Evolutionary conservation across 352 stramenopile species (phyloP).

Genomic region (Stramenopiles sp.): DNA sequence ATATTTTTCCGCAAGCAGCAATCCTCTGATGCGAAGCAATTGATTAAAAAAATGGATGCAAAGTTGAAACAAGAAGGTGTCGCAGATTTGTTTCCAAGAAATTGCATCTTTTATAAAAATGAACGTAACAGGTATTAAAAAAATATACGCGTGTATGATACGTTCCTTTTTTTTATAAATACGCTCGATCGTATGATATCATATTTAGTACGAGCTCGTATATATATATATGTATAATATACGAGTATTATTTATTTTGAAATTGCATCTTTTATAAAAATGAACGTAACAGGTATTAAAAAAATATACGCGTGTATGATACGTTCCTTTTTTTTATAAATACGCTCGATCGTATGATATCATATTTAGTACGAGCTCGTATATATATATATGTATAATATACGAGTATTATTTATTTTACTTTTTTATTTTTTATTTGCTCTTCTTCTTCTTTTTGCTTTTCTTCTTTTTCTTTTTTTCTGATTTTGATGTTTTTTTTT

Average conservation of each 20-base stretch:
- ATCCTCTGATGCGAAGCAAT: neutral
- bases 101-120: neutral
- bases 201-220: neutral
- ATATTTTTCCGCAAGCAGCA: neutral
- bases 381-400: neutral
- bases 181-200: too few relatives aligned
- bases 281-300: too few relatives aligned
- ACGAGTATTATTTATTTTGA: neutral
- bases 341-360: too few relatives aligned
- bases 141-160: too few relatives aligned
- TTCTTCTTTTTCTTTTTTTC: constrained; percentile 1
- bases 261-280: neutral
- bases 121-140: too few relatives aligned
- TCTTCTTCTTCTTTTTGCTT: constrained; percentile 1
- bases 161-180: too few relatives aligned
- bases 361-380: neutral
- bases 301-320: too few relatives aligned
- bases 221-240: neutral
- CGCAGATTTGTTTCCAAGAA: neutral
- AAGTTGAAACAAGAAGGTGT: neutral
- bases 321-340: too few relatives aligned
- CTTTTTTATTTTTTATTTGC: constrained; percentile 4
- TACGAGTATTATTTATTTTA: neutral
- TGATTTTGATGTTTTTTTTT: neutral
- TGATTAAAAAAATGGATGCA: neutral